Base-by-base conservation (phyloP, 2,329 filamentous ascomycete genomes). In the Diaporthe caulivora region DNA sequence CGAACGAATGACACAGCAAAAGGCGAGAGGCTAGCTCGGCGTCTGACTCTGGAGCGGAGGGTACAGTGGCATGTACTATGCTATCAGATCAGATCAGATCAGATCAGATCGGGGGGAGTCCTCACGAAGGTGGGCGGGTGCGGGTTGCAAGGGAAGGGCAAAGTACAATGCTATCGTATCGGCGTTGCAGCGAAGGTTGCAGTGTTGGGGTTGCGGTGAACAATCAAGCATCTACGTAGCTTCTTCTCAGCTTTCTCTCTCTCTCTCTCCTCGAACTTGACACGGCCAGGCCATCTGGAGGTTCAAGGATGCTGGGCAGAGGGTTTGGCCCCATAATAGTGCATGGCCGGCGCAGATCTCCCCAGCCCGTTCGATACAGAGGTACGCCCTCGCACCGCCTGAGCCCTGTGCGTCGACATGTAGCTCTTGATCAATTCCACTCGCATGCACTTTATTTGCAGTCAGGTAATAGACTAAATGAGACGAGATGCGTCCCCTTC, bases 1-100 rank as follows among this genome's bases (percentile, higher is more conserved):
- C 68, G 77, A 78, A 75, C 76, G 70, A 77, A 75, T 76, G 75
- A 79, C 76, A 75, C 75, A 75, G 76, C 5, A 73, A 53, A 77
- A 71, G 71, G 67, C 70, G 67, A 58, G 40, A 68, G 57, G 62
- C 49, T 73, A 62, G 62, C 67, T 64, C 53, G 53, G 58, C 47
- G 31, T 42, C 54, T 49, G 53, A 51, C 64, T 58, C 73, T 70
- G 67, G 53, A 49, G 44, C 44, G 65, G 58, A 40, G 40, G 49
- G 47, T 53, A 31, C 57, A 65, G 57, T 42, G 42, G 62, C 53
- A 31, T 34, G 53, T 53, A 53, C 40, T 70, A 72, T 65, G 58
- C 44, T 72, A 68, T 73, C 62, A 71, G 69, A 37, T 51, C 49
- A 34, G 24, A 26, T 57, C 49, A 8, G 42, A 29, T 44, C 65